Conservation (phyloP, 2,329 filamentous ascomycete genomes). For the Simplicillium aogashimaense region DNA sequence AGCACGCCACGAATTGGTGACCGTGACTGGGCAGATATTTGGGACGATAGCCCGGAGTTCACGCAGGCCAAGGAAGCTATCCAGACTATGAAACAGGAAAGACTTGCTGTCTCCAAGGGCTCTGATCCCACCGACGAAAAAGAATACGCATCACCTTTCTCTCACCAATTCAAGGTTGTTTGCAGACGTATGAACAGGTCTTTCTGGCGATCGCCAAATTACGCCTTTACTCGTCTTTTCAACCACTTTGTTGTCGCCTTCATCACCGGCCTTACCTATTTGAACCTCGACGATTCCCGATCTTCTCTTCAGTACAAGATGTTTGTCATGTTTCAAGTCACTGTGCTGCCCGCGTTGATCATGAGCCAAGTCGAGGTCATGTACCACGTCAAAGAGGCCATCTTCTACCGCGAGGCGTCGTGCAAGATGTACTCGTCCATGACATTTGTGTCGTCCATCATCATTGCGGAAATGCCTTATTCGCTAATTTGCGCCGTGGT, state of each 20-base stretch:
- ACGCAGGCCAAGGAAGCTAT: conserved; percentile 58
- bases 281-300: conserved; percentile 67
- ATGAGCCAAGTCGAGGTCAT: conserved; percentile 73
- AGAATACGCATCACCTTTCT: conserved; percentile 74
- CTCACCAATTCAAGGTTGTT: conserved; percentile 71
- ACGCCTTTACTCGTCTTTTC: conserved; percentile 80
- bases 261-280: conserved; percentile 68
- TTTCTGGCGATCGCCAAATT: conserved; percentile 82
- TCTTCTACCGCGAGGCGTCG: conserved; percentile 79
- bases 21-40: conserved; percentile 73
- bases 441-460: conserved; percentile 67
- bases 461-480: conserved; percentile 81
- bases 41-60: conserved; percentile 64
- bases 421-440: conserved; percentile 79
- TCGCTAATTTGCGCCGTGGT: conserved; percentile 66
- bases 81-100: conserved; percentile 51
- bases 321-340: conserved; percentile 86
- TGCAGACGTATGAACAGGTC: conserved; percentile 62
- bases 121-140: conserved; percentile 48
- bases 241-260: conserved; percentile 73
- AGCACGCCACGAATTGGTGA: conserved; percentile 61
- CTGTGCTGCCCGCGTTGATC: conserved; percentile 74
- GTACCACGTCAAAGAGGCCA: conserved; percentile 68
- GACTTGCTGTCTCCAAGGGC: conserved; percentile 28
- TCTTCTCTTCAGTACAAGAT: conserved; percentile 74